Percentiles rank a stretch among this genome's conserved stretches.
Conservation (phyloP, 1,284 basidiomycete species). For the Gastroboletus turbinatus region DNA sequence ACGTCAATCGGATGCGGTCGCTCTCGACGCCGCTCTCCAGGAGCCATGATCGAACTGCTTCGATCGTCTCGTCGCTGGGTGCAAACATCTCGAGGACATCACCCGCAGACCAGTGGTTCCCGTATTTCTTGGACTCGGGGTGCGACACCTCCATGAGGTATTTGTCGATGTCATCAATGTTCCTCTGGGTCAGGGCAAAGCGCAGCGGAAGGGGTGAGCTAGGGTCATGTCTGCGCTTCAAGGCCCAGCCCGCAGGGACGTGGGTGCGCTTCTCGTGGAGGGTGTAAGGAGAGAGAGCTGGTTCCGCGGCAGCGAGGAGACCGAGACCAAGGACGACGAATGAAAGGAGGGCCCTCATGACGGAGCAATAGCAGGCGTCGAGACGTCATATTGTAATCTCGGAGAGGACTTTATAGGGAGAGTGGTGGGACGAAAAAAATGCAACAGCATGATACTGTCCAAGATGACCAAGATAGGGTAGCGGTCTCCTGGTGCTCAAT, state of each 20-base stretch:
- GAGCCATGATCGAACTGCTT: slow-evolving; percentile 44
- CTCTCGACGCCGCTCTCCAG: slow-evolving; percentile 33
- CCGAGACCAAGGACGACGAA: slow-evolving; percentile 20
- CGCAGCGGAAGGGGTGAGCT: slow-evolving; percentile 34
- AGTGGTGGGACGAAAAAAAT: slow-evolving; percentile 12
- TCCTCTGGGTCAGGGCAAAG: slow-evolving; percentile 42
- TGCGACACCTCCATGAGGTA: slow-evolving; percentile 44
- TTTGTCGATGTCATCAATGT: slow-evolving; percentile 39
- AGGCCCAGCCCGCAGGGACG: slow-evolving; percentile 36
- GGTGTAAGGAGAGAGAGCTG: slow-evolving; percentile 21
- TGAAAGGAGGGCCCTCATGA: slow-evolving; percentile 18
- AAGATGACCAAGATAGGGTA: slow-evolving; percentile 18
- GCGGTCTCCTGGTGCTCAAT: neutral
- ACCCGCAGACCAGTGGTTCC: slow-evolving; percentile 42
- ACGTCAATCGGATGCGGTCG: slow-evolving; percentile 32
- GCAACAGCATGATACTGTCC: slow-evolving; percentile 4
- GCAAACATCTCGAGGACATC: slow-evolving; percentile 40
- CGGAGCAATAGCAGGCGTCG: neutral
- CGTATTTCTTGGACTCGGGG: slow-evolving; percentile 42
- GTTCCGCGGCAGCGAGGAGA: slow-evolving; percentile 12
- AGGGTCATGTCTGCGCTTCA: slow-evolving; percentile 28
- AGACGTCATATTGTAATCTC: neutral
- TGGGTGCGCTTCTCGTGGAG: slow-evolving; percentile 36
- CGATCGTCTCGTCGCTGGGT: slow-evolving; percentile 38
- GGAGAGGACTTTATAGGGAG: slow-evolving; percentile 12